Evolutionary conservation across 1,284 basidiomycete genomes (phyloP), one percentile per base, ranked within the genome.

Genomic region (Fomitopsis betulina): DNA sequence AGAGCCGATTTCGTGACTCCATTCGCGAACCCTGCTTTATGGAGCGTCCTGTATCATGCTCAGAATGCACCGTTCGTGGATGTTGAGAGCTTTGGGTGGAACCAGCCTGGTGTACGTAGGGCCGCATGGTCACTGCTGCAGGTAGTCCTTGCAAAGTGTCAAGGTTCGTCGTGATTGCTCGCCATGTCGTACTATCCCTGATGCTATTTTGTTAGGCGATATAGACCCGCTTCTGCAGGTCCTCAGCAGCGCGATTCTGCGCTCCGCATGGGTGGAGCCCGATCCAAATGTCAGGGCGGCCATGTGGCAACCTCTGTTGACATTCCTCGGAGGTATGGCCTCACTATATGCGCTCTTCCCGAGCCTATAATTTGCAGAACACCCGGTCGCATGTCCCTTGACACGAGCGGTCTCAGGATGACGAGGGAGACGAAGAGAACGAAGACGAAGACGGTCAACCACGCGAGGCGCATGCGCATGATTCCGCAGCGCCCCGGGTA

Each of bases 211-310:
- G 53, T 10, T 45, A 83, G 81, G 65, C 13, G 67, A 70, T 33
- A 60, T 84, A 25, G 68, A 76, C 27, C 58, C 67, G 1, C 56
- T 82, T 17, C 58, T 85, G 5, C 70, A 75, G 0, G 68, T 82
- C 1, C 71, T 93, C 15, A 82, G 87, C 42, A 65, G 73, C 1
- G 85, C 83, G 0, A 75, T 90, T 5, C 73, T 95, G 37, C 83
- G 86, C 15, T 87, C 86, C 23, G 88, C 89, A 6, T 95, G 91
- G 88, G 73, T 83, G 0, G 93, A 96, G 67, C 76, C 79, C 4
- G 91, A 95, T 66, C 63, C 75, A 0, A 76, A 75, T 1, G 92
- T 94, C 0, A 85, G 89, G 67, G 71, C 76, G 8, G 72, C 73
- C 1, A 87, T 94, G 79, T 89, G 87, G 75, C 80, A 83, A 30